These are phyloP conservation scores for Boletus rubroflammeus DNA, from an alignment of 768 basidiomycete genomes.

Conservation along the genomic window DNA sequence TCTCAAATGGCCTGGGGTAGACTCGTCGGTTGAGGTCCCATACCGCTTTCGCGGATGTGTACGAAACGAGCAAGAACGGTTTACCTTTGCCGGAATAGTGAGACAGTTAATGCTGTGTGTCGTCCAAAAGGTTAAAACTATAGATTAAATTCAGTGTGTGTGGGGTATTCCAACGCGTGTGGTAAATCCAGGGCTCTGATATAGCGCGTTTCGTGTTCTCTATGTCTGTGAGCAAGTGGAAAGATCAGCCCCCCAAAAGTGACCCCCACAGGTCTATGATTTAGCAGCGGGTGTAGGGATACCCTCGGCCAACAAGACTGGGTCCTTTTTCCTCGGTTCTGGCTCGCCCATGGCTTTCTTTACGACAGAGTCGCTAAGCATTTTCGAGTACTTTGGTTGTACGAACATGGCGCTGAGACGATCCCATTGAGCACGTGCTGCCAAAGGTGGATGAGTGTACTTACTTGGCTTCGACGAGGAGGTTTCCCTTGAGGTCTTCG, in stretches of 20 bases:
- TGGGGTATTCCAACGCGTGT: constrained; percentile 4
- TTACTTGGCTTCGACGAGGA: constrained; percentile 80
- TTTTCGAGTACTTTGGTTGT: constrained; percentile 82
- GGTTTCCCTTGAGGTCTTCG: constrained; percentile 76
- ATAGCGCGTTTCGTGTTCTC: not conserved
- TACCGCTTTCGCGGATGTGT: too few relatives aligned
- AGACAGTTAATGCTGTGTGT: too few relatives aligned
- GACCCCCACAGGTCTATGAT: constrained; percentile 16
- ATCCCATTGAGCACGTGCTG: not conserved
- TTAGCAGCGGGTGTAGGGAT: constrained; percentile 25
- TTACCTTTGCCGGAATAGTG: too few relatives aligned
- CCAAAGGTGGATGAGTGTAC: constrained; percentile 24
- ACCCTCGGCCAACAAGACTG: constrained; percentile 28
- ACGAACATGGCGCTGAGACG: constrained; percentile 69
- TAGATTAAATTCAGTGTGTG: not conserved
- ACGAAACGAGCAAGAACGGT: not conserved
- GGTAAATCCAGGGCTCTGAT: not conserved
- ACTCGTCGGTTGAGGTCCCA: too few relatives aligned
- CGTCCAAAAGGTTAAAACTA: not conserved
- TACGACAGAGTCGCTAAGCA: constrained; percentile 59
- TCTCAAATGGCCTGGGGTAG: not conserved
- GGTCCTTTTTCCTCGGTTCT: constrained; percentile 20
- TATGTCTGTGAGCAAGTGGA: not conserved
- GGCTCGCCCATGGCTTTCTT: constrained; percentile 66
- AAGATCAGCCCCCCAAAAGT: not conserved